Conservation (phyloP, 2,329 filamentous ascomycete genomes). For the Paracamarosporium sp. region DNA sequence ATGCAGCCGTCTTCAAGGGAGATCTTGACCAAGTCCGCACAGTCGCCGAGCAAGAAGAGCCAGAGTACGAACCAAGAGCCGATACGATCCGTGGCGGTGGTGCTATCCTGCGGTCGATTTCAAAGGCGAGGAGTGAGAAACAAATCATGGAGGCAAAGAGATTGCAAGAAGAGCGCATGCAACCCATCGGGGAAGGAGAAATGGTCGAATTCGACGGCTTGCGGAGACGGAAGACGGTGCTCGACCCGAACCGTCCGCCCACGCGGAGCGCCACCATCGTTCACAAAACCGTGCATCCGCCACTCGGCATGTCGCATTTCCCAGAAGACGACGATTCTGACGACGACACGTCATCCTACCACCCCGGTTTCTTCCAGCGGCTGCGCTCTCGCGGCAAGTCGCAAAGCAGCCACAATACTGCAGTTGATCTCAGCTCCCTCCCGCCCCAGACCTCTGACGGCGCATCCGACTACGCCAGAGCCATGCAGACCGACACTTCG, state of each 20-base stretch:
- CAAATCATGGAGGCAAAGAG: slow-evolving; percentile 81
- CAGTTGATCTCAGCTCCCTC: slow-evolving; percentile 10
- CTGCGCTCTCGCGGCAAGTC: slow-evolving; percentile 44
- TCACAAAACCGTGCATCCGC: slow-evolving; percentile 69
- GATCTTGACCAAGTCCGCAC: slow-evolving; percentile 95
- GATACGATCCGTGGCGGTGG: slow-evolving; percentile 93
- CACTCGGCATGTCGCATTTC: slow-evolving; percentile 86
- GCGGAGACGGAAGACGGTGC: slow-evolving; percentile 71
- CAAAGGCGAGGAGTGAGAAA: slow-evolving; percentile 74
- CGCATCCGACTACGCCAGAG: slow-evolving; percentile 48
- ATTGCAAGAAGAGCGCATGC: slow-evolving; percentile 81
- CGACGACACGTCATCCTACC: slow-evolving; percentile 45
- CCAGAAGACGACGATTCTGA: slow-evolving; percentile 68
- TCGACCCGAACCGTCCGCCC: slow-evolving; percentile 51
- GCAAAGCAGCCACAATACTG: slow-evolving; percentile 28
- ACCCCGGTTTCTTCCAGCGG: slow-evolving; percentile 57
- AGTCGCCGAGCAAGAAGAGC: slow-evolving; percentile 92
- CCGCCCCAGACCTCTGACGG: slow-evolving; percentile 13
- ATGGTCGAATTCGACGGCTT: slow-evolving; percentile 92
- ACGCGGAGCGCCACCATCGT: slow-evolving; percentile 45
- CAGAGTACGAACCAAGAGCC: slow-evolving; percentile 95
- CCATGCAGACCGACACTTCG: slow-evolving; percentile 56
- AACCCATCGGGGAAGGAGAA: slow-evolving; percentile 79
- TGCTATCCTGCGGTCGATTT: slow-evolving; percentile 85
- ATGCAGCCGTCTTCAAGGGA: slow-evolving; percentile 88